These are phyloP conservation scores for Santalum album DNA, from an alignment of 164 flowering plant genomes.

Conservation along the genomic window DNA sequence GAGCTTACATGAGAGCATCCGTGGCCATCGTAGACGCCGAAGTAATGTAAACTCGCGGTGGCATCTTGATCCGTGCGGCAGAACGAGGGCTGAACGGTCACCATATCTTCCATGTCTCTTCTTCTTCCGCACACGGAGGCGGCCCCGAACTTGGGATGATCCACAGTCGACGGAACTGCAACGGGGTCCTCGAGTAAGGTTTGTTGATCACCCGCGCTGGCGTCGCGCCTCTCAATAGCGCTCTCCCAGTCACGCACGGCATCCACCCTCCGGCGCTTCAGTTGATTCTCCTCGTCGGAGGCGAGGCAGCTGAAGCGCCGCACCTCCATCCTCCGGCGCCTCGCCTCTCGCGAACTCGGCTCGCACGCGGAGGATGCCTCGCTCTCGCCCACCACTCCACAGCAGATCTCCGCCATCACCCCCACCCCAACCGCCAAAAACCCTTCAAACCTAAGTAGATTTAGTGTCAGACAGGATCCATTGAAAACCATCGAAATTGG, in stretches of 20 bases:
- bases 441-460: slow-evolving; percentile 13
- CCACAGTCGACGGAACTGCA: background rate
- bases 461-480: slow-evolving; percentile 43
- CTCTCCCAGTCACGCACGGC: slow-evolving; percentile 11
- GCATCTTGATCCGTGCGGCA: background rate
- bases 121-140: slow-evolving; percentile 69
- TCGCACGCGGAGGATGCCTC: slow-evolving; percentile 14
- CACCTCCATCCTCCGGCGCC: slow-evolving; percentile 36
- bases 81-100: slow-evolving; percentile 43
- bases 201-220: background rate
- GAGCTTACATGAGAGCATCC: slow-evolving; percentile 82
- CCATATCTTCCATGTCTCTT: slow-evolving; percentile 77
- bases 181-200: background rate
- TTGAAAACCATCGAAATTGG: slow-evolving; percentile 18
- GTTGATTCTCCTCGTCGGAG: background rate
- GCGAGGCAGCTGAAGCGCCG: slow-evolving; percentile 27
- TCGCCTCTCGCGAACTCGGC: slow-evolving; percentile 20
- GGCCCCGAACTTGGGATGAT: slow-evolving; percentile 37
- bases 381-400: slow-evolving; percentile 30
- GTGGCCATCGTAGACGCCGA: slow-evolving; percentile 85
- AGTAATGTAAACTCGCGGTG: slow-evolving; percentile 33
- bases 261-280: slow-evolving; percentile 19
- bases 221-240: slow-evolving; percentile 8
- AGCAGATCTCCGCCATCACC: slow-evolving; percentile 51
- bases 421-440: slow-evolving; percentile 1